Evolutionary conservation across 257 asterid genomes (phyloP).

Genomic region (Jasminum sambac): DNA sequence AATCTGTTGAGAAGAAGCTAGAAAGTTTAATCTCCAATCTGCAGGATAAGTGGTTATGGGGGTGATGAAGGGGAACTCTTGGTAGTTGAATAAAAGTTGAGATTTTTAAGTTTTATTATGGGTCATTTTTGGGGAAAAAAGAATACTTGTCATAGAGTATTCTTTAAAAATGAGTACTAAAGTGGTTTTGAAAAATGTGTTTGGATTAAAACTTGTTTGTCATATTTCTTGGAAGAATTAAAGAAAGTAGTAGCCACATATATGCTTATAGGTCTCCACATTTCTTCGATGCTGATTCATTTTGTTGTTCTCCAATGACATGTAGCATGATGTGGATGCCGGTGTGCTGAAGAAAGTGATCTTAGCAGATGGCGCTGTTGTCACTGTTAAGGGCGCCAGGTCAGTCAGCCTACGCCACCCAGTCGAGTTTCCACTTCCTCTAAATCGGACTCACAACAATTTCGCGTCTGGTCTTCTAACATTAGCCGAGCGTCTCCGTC

Average conservation of each 20-base stretch:
- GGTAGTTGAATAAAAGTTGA: not conserved
- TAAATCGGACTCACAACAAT: slow-evolving; percentile 52
- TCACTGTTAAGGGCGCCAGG: slow-evolving; percentile 93
- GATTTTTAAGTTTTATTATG: not conserved
- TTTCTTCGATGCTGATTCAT: slow-evolving; percentile 10
- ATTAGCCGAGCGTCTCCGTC: slow-evolving; percentile 74
- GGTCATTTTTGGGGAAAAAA: not conserved
- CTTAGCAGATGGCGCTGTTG: slow-evolving; percentile 90
- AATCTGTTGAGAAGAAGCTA: not conserved
- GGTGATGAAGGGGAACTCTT: too few species aligned
- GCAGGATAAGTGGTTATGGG: not conserved
- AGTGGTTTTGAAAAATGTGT: too few species aligned
- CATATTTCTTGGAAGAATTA: too few species aligned
- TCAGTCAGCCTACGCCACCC: slow-evolving; percentile 94
- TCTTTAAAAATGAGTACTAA: too few species aligned
- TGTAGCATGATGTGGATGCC: slow-evolving; percentile 74
- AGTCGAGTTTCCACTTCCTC: slow-evolving; percentile 81
- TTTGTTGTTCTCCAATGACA: slow-evolving; percentile 1
- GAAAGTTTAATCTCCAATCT: not conserved
- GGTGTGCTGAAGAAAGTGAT: slow-evolving; percentile 87
- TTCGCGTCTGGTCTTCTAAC: slow-evolving; percentile 83
- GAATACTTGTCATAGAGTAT: not conserved
- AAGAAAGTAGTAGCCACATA: too few species aligned
- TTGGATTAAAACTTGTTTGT: too few species aligned
- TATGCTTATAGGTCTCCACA: not conserved